Conservation (phyloP, 2,329 filamentous ascomycete species). For the Sporothrix pseudoabietina region DNA sequence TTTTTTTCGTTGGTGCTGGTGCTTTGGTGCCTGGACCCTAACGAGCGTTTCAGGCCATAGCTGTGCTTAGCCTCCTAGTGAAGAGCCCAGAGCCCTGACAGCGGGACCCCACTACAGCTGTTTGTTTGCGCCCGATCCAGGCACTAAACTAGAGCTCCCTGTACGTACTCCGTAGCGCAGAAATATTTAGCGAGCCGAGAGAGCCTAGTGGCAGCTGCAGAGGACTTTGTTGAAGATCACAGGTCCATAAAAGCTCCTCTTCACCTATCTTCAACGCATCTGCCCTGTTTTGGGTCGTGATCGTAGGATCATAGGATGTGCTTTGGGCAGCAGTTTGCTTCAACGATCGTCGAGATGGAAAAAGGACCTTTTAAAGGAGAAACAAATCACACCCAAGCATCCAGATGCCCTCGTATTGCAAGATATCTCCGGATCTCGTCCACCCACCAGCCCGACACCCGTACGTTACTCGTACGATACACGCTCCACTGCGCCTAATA, state of each 20-base stretch:
- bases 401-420: background rate
- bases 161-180: too few relatives aligned
- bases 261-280: background rate
- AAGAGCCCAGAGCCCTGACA: background rate
- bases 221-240: background rate
- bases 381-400: background rate
- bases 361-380: background rate
- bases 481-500: conserved; percentile 7
- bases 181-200: background rate
- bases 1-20: too few relatives aligned
- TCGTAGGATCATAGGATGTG: background rate
- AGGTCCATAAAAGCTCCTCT: background rate
- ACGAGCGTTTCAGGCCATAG: background rate
- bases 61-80: background rate
- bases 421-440: background rate
- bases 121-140: background rate
- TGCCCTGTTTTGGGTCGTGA: background rate
- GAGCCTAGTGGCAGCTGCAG: background rate
- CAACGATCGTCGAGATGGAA: background rate
- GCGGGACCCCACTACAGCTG: conserved; percentile 20
- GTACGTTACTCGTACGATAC: background rate
- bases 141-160: conserved; percentile 19
- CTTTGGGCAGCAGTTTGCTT: background rate
- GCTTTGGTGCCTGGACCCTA: background rate
- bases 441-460: background rate